Percentiles rank a stretch among this genome's conserved stretches.
Conservation (phyloP, 768 basidiomycete species). For the Leccinum aurantiacum region DNA sequence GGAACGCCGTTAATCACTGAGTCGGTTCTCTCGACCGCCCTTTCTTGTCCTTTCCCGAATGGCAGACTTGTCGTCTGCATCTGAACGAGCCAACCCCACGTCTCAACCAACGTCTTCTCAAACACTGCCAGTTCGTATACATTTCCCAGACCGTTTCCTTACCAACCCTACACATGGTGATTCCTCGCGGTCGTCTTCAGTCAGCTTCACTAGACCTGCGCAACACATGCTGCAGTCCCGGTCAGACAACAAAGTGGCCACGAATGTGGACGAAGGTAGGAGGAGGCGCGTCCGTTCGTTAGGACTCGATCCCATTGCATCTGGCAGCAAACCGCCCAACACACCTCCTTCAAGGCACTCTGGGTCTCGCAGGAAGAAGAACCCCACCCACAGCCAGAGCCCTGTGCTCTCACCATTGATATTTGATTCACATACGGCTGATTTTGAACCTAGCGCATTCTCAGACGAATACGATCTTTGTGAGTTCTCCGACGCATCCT, state of each 20-base stretch:
- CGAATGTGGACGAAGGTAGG: conserved; percentile 16
- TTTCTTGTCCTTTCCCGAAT: conserved; percentile 17
- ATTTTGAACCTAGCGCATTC: conserved; percentile 46
- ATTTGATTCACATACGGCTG: conserved; percentile 30
- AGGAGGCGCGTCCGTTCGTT: conserved; percentile 24
- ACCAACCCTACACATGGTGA: conserved; percentile 22
- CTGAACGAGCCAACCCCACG: conserved; percentile 17
- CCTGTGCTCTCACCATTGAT: conserved; percentile 21
- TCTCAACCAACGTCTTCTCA: conserved; percentile 15
- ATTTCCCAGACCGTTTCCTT: conserved; percentile 35
- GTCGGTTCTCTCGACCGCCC: background rate
- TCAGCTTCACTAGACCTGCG: conserved; percentile 20
- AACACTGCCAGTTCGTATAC: conserved; percentile 30
- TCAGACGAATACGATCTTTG: conserved; percentile 80
- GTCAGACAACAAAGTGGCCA: conserved; percentile 13
- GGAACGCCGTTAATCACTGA: conserved; percentile 10
- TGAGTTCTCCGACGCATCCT: conserved; percentile 38
- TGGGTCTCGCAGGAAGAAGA: conserved; percentile 24
- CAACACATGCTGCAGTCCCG: conserved; percentile 15
- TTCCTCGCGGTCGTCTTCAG: conserved; percentile 35
- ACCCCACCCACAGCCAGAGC: conserved; percentile 14
- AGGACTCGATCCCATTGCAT: conserved; percentile 18
- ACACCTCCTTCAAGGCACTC: conserved; percentile 13
- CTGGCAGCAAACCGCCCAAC: conserved; percentile 16
- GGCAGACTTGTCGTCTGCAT: conserved; percentile 29